These are phyloP conservation scores for Barnettozyma sucrosica DNA, from an alignment of 805 yeast species.

Conservation along the genomic window DNA sequence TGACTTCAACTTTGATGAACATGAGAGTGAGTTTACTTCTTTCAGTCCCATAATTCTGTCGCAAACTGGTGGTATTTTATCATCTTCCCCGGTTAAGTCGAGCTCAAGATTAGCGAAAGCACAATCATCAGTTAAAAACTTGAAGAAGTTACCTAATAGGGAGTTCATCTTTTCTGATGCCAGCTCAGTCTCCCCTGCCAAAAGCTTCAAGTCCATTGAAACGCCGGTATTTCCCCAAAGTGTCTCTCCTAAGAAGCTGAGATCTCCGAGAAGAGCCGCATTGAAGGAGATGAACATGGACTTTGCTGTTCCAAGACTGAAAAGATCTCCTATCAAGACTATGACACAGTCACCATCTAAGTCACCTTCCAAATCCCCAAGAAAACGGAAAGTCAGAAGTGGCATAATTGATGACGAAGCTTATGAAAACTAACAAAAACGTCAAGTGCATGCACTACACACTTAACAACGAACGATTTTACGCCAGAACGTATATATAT, in stretches of 20 bases:
- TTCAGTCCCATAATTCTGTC: conserved; percentile 17
- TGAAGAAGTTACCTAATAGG: background rate
- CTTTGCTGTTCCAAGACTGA: conserved; percentile 7
- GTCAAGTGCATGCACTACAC: background rate
- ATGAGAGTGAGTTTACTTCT: conserved; percentile 10
- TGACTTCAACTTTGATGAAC: conserved; percentile 10
- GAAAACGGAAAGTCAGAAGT: conserved; percentile 5
- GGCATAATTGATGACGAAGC: conserved; percentile 2
- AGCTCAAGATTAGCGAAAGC: background rate
- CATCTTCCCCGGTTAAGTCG: background rate
- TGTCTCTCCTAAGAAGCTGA: conserved; percentile 10
- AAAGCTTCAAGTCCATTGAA: conserved; percentile 18
- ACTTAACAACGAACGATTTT: too few relatives aligned
- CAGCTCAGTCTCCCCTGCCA: conserved; percentile 11
- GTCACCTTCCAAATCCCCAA: conserved; percentile 4
- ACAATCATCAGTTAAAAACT: background rate
- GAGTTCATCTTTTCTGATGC: background rate
- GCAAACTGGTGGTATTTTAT: background rate
- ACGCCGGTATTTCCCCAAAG: conserved; percentile 8
- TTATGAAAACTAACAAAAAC: background rate
- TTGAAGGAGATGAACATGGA: conserved; percentile 16
- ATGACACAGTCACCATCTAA: conserved; percentile 1
- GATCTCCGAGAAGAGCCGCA: conserved; percentile 15
- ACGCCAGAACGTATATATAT: background rate
- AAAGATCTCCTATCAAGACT: conserved; percentile 11